A percentile compares a stretch with the other conserved stretches of the same genome.
Conservation (phyloP, 257 asterid genomes). For the Scutellaria galericulata region DNA sequence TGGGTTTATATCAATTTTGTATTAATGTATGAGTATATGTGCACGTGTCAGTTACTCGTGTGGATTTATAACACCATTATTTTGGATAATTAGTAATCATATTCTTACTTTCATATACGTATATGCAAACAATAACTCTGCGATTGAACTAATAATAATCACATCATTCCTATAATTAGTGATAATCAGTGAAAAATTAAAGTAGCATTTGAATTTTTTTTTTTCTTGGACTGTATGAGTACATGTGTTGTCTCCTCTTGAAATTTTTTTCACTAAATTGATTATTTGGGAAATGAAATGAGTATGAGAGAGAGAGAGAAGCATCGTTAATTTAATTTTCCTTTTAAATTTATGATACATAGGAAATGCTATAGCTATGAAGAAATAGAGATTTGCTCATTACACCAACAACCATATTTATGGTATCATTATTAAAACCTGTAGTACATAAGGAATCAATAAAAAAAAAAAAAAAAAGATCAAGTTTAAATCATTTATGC, state of each 20-base stretch:
- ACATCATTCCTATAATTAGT: too few species aligned
- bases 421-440: constrained; percentile 30
- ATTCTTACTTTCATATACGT: not conserved
- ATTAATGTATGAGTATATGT: not conserved
- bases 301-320: not conserved
- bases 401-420: constrained; percentile 52
- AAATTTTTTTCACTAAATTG: too few species aligned
- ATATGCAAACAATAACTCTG: not conserved
- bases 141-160: too few species aligned
- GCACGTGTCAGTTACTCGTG: constrained; percentile 12
- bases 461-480: not conserved
- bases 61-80: not conserved
- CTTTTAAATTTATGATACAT: constrained; percentile 15
- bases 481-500: not conserved
- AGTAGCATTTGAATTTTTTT: too few species aligned
- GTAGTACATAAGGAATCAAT: not conserved
- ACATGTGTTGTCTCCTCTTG: too few species aligned
- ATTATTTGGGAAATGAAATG: too few species aligned
- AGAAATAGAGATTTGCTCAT: constrained; percentile 24
- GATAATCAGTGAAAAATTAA: too few species aligned
- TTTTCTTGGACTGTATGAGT: too few species aligned
- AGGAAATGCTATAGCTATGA: constrained; percentile 10
- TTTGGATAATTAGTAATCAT: not conserved
- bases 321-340: constrained; percentile 20
- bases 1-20: too few species aligned